Evolutionary conservation across 177 flowering plant genomes (phyloP), one percentile per base, ranked within the genome.

Genomic region (Vitis hybrid): DNA sequence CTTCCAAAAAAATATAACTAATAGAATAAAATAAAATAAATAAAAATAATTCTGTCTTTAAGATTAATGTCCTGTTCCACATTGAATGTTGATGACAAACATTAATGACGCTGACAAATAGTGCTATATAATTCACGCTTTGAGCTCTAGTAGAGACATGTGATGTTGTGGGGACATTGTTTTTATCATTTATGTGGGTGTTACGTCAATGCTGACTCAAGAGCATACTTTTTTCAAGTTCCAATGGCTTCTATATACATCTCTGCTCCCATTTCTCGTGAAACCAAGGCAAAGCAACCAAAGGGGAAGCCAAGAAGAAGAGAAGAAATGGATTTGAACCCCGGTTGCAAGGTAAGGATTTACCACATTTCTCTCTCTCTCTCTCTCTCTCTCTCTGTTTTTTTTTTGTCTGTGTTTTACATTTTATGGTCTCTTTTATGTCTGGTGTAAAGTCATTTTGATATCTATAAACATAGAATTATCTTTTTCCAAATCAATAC

Each of bases 311-410:
- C 14, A 2, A 69, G 57, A 11, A 47, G 58, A 49, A 28, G 20
- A 47, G 18, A 61, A 54, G 15, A 8, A 55, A 73, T 76, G 81
- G 78, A 73, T 64, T 71, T 67, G 69, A 71, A 67, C 68, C 55
- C 59, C 53, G 57, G 69, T 53, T 62, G 47, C 75, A 78, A 81
- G 81, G 81, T 78, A 71, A 50, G 74, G 13, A 19, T 0, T 14
- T 14, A 3, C 47, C 47, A 4, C 31, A 28, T 24, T 24, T 28
- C 31, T 28, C 31, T 28, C 31, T 28, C 31, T 3, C 28, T 24
- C 28, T 24, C 28, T 24, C 28, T 24, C 31, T 28, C 31, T 28
- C 4, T 28, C 31, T 28, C 4, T 24, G 0, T 22, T n/a, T 53
- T 61, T 19, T 24, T 5, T 33, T 60, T 18, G 33, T 17, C 68